Base-by-base conservation (phyloP, 768 basidiomycete genomes). In the Lactarius pseudohatsudake region DNA sequence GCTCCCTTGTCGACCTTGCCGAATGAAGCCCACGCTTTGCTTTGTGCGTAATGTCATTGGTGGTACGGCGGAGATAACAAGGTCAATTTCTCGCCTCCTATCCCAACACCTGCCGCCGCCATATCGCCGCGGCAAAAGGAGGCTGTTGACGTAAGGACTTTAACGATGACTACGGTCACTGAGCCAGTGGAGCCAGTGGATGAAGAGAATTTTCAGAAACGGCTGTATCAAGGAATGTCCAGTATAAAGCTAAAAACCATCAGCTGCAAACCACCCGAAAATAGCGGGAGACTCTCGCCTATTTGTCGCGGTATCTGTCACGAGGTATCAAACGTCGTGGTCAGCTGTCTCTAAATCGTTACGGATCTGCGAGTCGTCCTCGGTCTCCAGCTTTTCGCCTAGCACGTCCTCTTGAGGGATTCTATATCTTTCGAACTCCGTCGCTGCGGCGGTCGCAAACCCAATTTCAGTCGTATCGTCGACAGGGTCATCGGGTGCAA, bases 381-480 rank as follows among this genome's bases (percentile, higher is more conserved):
- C 67, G 18, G 6, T 36, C 54, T 61, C 56, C 16, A 26, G 36
- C 6, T 62, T 58, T 60, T 69, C 69, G 5, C 57, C 62, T 11
- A 47, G 59, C 55, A 67, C 69, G 58, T 76, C 64, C 40, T 54
- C 61, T 28, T 56, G 43, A 28, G 66, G 66, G 36, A 60, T 34
- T n/a, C 20, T 32, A 47, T 68, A 67, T 20, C 41, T 63, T 61
- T 62, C 61, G 7, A 69, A 57, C 54, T 75, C 79, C 30, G 72
- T 72, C 57, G 74, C 74, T 15, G 81, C 81, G 11, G 81, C 73
- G 3, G 75, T 71, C 34, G 84, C 83, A 57, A 84, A 84, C n/a
- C 83, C 83, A 57, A 78, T 79, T 61, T 79, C 80, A 4, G 81
- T 85, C 65, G 82, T 81, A 41, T 84, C 82, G 36, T 80, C 76